Evolutionary conservation across 2,329 filamentous ascomycete species (phyloP).

Genomic region (Aspergillus viridinutans): DNA sequence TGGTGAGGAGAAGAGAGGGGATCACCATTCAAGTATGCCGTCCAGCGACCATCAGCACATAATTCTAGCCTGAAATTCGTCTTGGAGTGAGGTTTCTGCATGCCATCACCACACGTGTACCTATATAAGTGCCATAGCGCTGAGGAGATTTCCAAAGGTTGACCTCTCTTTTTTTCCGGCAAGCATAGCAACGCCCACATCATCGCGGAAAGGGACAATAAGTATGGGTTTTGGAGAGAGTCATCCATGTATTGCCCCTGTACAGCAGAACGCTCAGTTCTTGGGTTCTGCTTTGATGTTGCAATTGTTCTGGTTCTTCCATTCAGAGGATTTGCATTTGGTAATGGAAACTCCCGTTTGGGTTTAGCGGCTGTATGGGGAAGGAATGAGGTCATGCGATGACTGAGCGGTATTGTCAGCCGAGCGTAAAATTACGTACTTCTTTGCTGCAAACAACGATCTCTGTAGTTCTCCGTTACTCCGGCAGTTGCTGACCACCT

Average conservation of each 20-base stretch:
- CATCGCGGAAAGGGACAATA: constrained; percentile 1
- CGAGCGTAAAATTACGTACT: neutral
- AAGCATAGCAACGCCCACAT: neutral
- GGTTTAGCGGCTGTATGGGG: constrained; percentile 19
- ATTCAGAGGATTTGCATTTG: constrained; percentile 32
- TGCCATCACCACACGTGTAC: neutral
- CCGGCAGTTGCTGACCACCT: neutral
- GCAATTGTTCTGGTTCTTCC: constrained; percentile 16
- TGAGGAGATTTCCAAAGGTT: neutral
- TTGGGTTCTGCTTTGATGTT: neutral
- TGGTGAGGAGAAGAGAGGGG: neutral
- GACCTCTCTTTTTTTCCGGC: neutral
- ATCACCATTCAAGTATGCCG: neutral
- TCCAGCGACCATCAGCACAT: neutral
- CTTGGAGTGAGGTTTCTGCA: neutral
- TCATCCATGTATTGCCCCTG: neutral
- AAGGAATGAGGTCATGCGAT: constrained; percentile 7
- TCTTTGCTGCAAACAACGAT: neutral
- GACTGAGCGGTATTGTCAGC: neutral
- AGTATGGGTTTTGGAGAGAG: neutral
- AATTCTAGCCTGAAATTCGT: neutral
- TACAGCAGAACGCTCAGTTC: neutral
- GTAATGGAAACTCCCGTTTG: constrained; percentile 31
- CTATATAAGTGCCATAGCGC: neutral
- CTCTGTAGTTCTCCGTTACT: neutral